Evolutionary conservation across 768 basidiomycete genomes (phyloP), one percentile per base, ranked within the genome.

Genomic region (Xanthoconium stramineum): DNA sequence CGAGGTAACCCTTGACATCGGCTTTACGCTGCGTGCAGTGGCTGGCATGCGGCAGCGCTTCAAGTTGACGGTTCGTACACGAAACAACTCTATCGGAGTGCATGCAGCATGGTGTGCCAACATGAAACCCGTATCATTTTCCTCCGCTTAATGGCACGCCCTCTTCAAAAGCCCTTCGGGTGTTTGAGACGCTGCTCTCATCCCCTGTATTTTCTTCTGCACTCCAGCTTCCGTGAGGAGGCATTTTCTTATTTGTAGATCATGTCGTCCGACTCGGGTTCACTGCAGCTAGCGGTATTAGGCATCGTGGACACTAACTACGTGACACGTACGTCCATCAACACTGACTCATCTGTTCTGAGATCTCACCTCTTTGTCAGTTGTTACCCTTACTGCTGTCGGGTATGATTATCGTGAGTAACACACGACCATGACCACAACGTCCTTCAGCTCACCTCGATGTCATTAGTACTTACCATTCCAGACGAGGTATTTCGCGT

Each of bases 361-460:
- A 20, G 8, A 32, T 33, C 40, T 51, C 19, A 51, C 32, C 11
- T 35, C 14, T 35, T 35, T 35, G 12, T 6, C 33, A 35, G 33
- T 35, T 6, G 12, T 35, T 9, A 12, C 12, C 12, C 33, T 35
- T 8, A 24, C 20, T 11, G 40, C 40, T 8, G 13, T 42, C 40
- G 40, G 56, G 35, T 53, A 57, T 30, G 56, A 57, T 46, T 47
- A 60, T 33, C 33, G 55, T 53, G 38, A 52, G 58, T 11, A 19
- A 5, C n/a, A n/a, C 33, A 15, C 36, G 6, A 12, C 10, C n/a
- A 9, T 19, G 3, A 0, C 15, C 35, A 15, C 15, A 3, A 29
- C 30, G 6, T 24, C 30, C 14, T 6, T 28, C 14, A 6, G 39
- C 47, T 60, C 24, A 57, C 35, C 1, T 32, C 3, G 14, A 36